A percentile compares a stretch with the other conserved stretches of the same genome.
Evolutionary conservation across 2,329 filamentous ascomycete genomes (phyloP).

Genomic region (Metarhizium robertsii): DNA sequence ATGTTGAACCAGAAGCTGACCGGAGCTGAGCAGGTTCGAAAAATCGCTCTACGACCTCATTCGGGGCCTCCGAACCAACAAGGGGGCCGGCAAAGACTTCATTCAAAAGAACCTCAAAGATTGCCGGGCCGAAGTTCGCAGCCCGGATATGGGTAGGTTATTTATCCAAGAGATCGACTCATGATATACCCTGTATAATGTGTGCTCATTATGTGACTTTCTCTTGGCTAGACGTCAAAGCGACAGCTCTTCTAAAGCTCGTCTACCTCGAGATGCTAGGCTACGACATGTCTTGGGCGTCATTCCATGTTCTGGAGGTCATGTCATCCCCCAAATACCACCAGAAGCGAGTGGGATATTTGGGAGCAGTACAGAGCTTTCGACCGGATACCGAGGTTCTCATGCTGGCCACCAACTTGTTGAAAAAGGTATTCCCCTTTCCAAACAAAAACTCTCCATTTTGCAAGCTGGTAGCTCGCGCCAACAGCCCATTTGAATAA

Average conservation of each 20-base stretch:
- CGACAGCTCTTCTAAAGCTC: slow-evolving; percentile 88
- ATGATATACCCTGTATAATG: slow-evolving; percentile 1
- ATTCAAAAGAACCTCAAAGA: slow-evolving; percentile 89
- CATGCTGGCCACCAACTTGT: slow-evolving; percentile 91
- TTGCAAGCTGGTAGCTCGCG: no score
- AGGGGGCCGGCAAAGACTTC: slow-evolving; percentile 90
- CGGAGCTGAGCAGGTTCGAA: slow-evolving; percentile 65
- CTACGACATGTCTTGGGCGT: slow-evolving; percentile 99
- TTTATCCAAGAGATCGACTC: not conserved
- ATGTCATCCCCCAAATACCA: slow-evolving; percentile 95
- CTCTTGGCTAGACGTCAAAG: slow-evolving; percentile 66
- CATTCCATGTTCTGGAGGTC: slow-evolving; percentile 96
- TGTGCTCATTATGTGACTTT: not conserved
- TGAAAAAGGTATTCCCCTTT: slow-evolving; percentile 65
- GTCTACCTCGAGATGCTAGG: slow-evolving; percentile 99
- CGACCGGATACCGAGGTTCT: slow-evolving; percentile 90
- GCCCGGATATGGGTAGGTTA: slow-evolving; percentile 77
- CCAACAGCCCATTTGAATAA: not conserved
- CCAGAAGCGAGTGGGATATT: slow-evolving; percentile 91
- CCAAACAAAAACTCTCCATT: not conserved
- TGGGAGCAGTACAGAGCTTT: slow-evolving; percentile 94
- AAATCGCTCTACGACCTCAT: slow-evolving; percentile 99
- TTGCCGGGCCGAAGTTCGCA: slow-evolving; percentile 86
- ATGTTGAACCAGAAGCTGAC: not conserved
- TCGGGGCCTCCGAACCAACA: slow-evolving; percentile 87